Base-by-base conservation (phyloP, 495 filamentous ascomycete species). In the Astrothelium macrocarpum region DNA sequence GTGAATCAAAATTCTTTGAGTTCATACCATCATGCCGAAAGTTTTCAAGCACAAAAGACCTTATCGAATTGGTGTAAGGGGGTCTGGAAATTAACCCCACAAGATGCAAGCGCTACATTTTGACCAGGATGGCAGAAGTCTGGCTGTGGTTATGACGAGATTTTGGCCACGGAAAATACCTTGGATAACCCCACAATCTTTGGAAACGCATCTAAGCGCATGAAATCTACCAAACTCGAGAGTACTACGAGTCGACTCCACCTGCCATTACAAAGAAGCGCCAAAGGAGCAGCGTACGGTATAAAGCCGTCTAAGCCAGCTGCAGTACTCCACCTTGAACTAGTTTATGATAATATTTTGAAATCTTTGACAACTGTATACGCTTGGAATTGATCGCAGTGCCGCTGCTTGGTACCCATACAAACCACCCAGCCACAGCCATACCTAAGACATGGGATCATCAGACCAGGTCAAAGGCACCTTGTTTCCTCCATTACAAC, bases 141-240 rank as follows among this genome's bases (percentile, higher is more conserved):
- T 18, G 45, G 45, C 23, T n/a, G 49, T n/a, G 49, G 20, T 56
- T 56, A 56, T 56, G 49, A 56, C 49, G 49, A 56, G 20, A 29
- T 56, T 20, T 29, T 29, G 49, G 49, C 49, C 49, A 16, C 49
- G 49, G 49, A n/a, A 56, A 29, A 56, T 56, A 18, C 43, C 18
- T 3, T 39, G n/a, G n/a, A n/a, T n/a, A n/a, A n/a, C n/a, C n/a
- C n/a, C n/a, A n/a, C n/a, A n/a, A n/a, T n/a, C n/a, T n/a, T n/a
- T n/a, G n/a, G n/a, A n/a, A n/a, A n/a, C n/a, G n/a, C n/a, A n/a
- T n/a, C n/a, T n/a, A n/a, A n/a, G n/a, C n/a, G n/a, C n/a, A n/a
- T n/a, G n/a, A n/a, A n/a, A n/a, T n/a, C n/a, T n/a, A n/a, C n/a
- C n/a, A n/a, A n/a, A n/a, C n/a, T n/a, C n/a, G n/a, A n/a, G n/a